Conservation (phyloP, 1,284 basidiomycete species). For the Tilletia caries region DNA sequence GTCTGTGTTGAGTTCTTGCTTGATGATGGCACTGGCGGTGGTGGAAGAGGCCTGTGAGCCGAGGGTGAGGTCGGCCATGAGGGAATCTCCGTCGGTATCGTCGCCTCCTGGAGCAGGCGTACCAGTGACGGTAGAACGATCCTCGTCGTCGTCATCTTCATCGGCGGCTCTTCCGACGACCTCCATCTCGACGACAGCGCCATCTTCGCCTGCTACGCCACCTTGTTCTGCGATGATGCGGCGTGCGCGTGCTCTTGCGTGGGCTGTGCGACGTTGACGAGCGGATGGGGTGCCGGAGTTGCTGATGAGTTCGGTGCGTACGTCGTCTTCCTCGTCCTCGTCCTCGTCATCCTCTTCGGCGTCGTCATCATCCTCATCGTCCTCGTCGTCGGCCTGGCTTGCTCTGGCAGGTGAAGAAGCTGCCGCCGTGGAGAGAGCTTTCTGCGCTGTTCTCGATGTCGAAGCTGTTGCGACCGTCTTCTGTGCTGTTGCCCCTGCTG, state of each 20-base stretch:
- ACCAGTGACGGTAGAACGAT: neutral
- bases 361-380: neutral
- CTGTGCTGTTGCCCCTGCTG: neutral
- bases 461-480: neutral
- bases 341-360: neutral
- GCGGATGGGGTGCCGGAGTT: neutral
- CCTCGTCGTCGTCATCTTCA: neutral
- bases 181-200: neutral
- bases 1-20: no score
- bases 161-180: neutral
- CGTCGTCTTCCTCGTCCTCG: neutral
- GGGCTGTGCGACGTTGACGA: neutral
- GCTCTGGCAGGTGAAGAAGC: conserved; percentile 16
- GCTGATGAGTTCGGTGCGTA: neutral
- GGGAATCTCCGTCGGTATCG: neutral
- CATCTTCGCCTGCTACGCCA: neutral
- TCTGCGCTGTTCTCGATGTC: neutral
- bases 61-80: neutral
- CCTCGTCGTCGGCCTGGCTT: neutral
- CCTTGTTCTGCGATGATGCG: neutral
- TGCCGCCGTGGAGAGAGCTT: neutral
- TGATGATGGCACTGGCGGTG: no score
- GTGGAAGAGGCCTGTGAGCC: conserved; percentile 1
- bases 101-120: neutral
- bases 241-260: neutral